These are phyloP conservation scores for Xerocomellus dryophilus DNA, from an alignment of 768 basidiomycete species.

Conservation along the genomic window DNA sequence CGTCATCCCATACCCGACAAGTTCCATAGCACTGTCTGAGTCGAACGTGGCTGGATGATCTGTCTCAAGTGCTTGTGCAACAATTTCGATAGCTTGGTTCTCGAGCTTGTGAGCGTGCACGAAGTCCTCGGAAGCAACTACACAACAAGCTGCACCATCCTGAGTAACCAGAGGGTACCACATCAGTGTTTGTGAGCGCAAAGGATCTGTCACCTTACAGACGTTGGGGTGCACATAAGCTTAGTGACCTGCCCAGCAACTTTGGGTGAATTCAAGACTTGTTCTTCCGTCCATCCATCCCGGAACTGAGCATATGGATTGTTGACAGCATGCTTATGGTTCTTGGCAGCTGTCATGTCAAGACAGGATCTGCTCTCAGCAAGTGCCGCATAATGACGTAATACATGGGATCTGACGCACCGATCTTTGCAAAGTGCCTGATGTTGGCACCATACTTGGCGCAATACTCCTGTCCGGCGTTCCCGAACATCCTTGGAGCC, in stretches of 20 bases:
- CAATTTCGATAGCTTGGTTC: conserved; percentile 83
- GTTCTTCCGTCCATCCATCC: conserved; percentile 67
- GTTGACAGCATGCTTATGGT: conserved; percentile 72
- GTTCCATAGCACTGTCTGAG: conserved; percentile 64
- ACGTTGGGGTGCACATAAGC: conserved; percentile 86
- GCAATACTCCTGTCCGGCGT: conserved; percentile 69
- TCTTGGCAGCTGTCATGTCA: conserved; percentile 60
- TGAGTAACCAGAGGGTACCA: conserved; percentile 19
- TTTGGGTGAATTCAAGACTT: conserved; percentile 62
- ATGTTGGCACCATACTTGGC: conserved; percentile 62
- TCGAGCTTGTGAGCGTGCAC: conserved; percentile 66
- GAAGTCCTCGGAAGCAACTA: conserved; percentile 76
- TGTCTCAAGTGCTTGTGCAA: conserved; percentile 59
- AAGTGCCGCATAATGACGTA: not conserved
- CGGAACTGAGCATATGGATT: conserved; percentile 85
- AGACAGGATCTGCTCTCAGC: not conserved
- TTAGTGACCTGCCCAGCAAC: conserved; percentile 70
- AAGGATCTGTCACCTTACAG: conserved; percentile 38
- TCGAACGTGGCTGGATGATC: conserved; percentile 64
- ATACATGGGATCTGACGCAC: conserved; percentile 35
- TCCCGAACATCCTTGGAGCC: conserved; percentile 70
- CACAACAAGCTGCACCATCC: conserved; percentile 74
- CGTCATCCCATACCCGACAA: conserved; percentile 74
- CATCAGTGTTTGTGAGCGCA: not conserved
- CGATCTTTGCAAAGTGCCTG: conserved; percentile 70